Evolutionary conservation across 176 grass and related monocot species (phyloP).

Genomic region (Oryza coarctata): DNA sequence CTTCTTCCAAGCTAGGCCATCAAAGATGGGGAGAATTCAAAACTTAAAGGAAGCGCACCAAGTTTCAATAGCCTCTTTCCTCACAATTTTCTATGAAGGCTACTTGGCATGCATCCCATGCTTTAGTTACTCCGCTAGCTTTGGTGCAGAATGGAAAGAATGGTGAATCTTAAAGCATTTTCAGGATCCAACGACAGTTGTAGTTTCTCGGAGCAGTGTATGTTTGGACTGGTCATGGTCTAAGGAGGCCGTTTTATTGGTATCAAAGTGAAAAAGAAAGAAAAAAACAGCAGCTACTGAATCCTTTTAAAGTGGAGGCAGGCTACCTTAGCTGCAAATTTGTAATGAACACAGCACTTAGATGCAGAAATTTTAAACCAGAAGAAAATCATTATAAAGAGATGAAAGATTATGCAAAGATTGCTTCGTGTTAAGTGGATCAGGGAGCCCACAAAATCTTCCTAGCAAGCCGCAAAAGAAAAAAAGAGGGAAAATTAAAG

Average conservation of each 20-base stretch:
- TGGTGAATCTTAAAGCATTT: constrained; percentile 51
- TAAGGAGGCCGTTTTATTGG: constrained; percentile 42
- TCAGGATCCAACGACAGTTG: constrained; percentile 26
- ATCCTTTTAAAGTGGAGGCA: constrained; percentile 41
- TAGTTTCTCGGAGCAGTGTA: constrained; percentile 21
- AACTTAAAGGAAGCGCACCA: constrained; percentile 40
- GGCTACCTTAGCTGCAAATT: constrained; percentile 33
- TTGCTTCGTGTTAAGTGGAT: constrained; percentile 41
- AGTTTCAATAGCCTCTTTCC: constrained; percentile 45
- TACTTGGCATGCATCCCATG: constrained; percentile 32
- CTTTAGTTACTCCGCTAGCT: constrained; percentile 39
- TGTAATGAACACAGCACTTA: constrained; percentile 19
- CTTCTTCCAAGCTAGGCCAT: constrained; percentile 50
- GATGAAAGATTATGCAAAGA: constrained; percentile 35
- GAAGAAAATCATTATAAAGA: constrained; percentile 24
- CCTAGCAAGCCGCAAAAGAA: constrained; percentile 41
- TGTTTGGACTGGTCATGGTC: constrained; percentile 53
- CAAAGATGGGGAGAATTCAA: constrained; percentile 54
- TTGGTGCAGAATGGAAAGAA: constrained; percentile 37
- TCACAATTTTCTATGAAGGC: constrained; percentile 46
- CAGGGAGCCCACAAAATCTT: constrained; percentile 47
- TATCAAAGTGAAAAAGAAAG: constrained; percentile 44
- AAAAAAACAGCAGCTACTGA: constrained; percentile 6
- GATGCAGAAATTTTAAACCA: constrained; percentile 10
- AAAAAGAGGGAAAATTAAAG: constrained; percentile 45